A percentile compares a stretch with the other conserved stretches of the same genome.
Conservation (phyloP, 2,329 filamentous ascomycete genomes). For the Karstenula rhodostoma region DNA sequence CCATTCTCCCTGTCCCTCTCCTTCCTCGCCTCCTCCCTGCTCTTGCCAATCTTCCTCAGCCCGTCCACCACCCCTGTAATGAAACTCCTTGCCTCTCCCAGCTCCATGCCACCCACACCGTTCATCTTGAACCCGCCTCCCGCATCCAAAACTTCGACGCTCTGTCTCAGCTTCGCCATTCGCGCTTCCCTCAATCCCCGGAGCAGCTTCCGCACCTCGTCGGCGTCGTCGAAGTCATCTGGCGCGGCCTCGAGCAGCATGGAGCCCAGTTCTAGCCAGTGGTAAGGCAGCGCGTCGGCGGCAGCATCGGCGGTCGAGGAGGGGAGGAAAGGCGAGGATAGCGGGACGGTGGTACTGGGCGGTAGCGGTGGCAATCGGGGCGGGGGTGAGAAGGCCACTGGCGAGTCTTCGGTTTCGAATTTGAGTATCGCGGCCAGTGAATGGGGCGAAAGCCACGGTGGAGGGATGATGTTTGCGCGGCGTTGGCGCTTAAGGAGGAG, state of each 20-base stretch:
- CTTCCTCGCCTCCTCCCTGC: conserved; percentile 76
- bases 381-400: conserved; percentile 77
- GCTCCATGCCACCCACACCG: conserved; percentile 91
- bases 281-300: conserved; percentile 80
- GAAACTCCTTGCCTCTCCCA: conserved; percentile 85
- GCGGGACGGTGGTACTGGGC: conserved; percentile 47
- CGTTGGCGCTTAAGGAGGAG: conserved; percentile 93
- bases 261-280: conserved; percentile 93
- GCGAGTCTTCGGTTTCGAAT: conserved; percentile 71
- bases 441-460: conserved; percentile 83
- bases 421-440: conserved; percentile 81
- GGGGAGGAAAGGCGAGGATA: conserved; percentile 76
- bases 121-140: conserved; percentile 76
- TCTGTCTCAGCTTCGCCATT: conserved; percentile 85
- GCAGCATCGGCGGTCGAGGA: conserved; percentile 76
- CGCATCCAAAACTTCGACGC: conserved; percentile 74
- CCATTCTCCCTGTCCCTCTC: conserved; percentile 77
- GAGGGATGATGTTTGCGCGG: conserved; percentile 90
- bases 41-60: conserved; percentile 80
- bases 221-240: conserved; percentile 80
- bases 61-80: conserved; percentile 87
- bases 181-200: conserved; percentile 86
- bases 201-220: conserved; percentile 77
- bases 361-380: conserved; percentile 72
- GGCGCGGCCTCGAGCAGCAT: conserved; percentile 83